These are phyloP conservation scores for Sporisorium graminicola DNA, from an alignment of 1,284 basidiomycete species.

Conservation along the genomic window DNA sequence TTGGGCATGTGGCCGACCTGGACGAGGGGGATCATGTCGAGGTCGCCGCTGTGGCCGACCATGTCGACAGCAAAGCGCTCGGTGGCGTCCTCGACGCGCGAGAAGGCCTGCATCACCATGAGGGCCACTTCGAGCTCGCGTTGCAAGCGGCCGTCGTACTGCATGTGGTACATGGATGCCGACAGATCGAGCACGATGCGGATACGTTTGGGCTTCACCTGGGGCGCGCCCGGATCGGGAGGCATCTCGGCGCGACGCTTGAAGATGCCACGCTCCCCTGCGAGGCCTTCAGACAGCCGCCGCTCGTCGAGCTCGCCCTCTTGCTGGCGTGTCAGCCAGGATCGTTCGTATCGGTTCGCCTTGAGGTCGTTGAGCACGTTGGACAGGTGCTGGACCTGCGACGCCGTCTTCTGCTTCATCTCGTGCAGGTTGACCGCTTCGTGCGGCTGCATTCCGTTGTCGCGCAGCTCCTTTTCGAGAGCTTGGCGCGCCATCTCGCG, in stretches of 20 bases:
- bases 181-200: constrained; percentile 69
- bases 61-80: constrained; percentile 68
- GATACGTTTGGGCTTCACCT: constrained; percentile 70
- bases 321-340: constrained; percentile 69
- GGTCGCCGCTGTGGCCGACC: constrained; percentile 69
- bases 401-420: constrained; percentile 62
- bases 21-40: constrained; percentile 66
- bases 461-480: constrained; percentile 65
- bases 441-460: constrained; percentile 67
- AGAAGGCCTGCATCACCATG: constrained; percentile 70
- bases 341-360: constrained; percentile 69
- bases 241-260: constrained; percentile 66
- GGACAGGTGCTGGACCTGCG: constrained; percentile 62
- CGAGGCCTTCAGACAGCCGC: constrained; percentile 68
- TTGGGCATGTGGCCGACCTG: constrained; percentile 54
- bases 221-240: constrained; percentile 66
- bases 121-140: constrained; percentile 64
- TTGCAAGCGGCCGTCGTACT: constrained; percentile 66
- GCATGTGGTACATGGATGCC: constrained; percentile 68
- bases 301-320: constrained; percentile 71
- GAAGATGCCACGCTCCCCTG: constrained; percentile 70
- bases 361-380: constrained; percentile 68
- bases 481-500: constrained; percentile 70
- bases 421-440: constrained; percentile 66
- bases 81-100: constrained; percentile 43